Percentiles rank a stretch among this genome's conserved stretches.
These are phyloP conservation scores for Erythrobasidium yunnanense DNA, from an alignment of 768 basidiomycete species.

Conservation along the genomic window DNA sequence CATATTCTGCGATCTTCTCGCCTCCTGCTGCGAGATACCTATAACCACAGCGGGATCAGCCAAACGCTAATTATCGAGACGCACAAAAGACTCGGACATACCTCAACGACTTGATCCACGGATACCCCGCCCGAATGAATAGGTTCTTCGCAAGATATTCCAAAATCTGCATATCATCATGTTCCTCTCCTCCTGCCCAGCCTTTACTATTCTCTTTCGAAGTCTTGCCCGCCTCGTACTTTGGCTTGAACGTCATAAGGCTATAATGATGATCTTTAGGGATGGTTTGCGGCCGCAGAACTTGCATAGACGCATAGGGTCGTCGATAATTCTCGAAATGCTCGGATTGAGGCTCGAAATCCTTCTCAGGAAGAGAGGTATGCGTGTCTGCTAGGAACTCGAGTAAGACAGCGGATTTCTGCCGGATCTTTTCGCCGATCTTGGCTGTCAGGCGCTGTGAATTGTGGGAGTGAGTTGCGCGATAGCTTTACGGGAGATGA, in stretches of 20 bases:
- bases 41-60: neutral
- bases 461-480: neutral
- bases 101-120: conserved; percentile 9
- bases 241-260: conserved; percentile 14
- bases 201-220: too few species aligned
- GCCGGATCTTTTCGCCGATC: neutral
- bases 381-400: neutral
- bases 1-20: neutral
- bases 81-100: neutral
- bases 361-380: neutral
- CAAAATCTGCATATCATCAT: conserved; percentile 13
- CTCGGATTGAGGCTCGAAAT: neutral
- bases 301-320: too few species aligned
- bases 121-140: conserved; percentile 3
- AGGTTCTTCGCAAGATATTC: conserved; percentile 22
- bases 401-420: neutral
- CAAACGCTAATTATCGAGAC: neutral
- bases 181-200: too few species aligned
- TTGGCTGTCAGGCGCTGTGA: neutral
- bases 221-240: neutral
- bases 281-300: too few species aligned
- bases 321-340: neutral
- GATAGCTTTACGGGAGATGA: neutral
- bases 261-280: too few species aligned
- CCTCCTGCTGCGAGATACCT: conserved; percentile 25